Base-by-base conservation (phyloP, 169 alveolate species). In the Cystoisospora suis region DNA sequence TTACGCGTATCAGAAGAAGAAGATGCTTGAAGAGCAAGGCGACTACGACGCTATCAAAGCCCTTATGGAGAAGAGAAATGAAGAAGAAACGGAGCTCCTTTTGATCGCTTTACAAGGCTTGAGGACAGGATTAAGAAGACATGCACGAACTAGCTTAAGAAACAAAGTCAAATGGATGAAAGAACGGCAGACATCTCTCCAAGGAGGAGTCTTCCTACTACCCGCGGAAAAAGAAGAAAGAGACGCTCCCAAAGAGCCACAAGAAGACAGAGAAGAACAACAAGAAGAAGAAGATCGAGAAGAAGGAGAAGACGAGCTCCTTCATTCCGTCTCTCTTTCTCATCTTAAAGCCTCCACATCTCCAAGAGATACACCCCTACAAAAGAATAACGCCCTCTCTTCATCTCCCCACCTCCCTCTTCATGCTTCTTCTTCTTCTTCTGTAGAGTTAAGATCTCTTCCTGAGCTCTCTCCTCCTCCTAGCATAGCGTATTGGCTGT, bases 401-500 rank as follows among this genome's bases (percentile, higher is more conserved):
- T n/a, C n/a, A n/a, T n/a, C n/a, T n/a, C n/a, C n/a, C n/a, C n/a
- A n/a, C n/a, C n/a, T n/a, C n/a, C n/a, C n/a, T n/a, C n/a, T n/a
- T n/a, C n/a, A n/a, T n/a, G n/a, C n/a, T n/a, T n/a, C n/a, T n/a
- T n/a, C n/a, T n/a, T n/a, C 61, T 20, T 49, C 61, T 9, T 49
- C 61, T 49, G 61, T 49, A 20, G 61, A 9, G n/a, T n/a, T n/a
- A n/a, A n/a, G n/a, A 23, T n/a, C 77, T 2, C 44, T 65, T 44
- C 83, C 83, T 0, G 83, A 72, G 23, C 83, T 72, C 17, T 38
- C 47, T 46, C 83, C 83, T 34, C 83, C 83, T 23, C 83, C 83
- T 9, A 72, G 83, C 56, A 56, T 72, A 34, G 83, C 83, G 32
- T 72, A 72, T 53, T 72, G 83, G 83, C 47, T 72, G 83, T 72